Base-by-base conservation (phyloP, 2,329 filamentous ascomycete genomes). In the Aspergillus novofumigatus region DNA sequence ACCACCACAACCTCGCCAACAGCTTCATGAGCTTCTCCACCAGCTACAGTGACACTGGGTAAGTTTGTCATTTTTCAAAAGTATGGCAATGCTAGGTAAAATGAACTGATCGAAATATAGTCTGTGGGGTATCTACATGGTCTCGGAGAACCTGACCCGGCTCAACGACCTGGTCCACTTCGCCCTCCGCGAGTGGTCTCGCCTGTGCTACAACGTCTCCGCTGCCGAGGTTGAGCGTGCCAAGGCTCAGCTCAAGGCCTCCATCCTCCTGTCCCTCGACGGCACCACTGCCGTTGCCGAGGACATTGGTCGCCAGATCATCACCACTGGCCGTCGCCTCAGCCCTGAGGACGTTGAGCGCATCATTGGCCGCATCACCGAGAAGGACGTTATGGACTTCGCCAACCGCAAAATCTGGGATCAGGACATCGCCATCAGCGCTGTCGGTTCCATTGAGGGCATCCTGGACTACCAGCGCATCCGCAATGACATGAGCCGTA, bases 11-110 rank as follows among this genome's bases (percentile, higher is more conserved):
- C 77, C 86, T 99, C 62, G 94, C 94, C 78, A 99, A 96, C 83
- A 97, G 92, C 86, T 99, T 97, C 85, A 99, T 99, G 95, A 96
- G 91, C 83, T 99, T 99, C 83, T 97, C 92, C 65, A 99, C 94
- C 67, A 96, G 91, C 84, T 99, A 99, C 82, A 97, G 92, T 74
- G 94, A 99, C 78, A 99, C 94, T 76, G 94, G 92, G 92, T 96
- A 86, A 78, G 87, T 76, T 51, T 54, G 20, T 28, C 6, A 69
- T 72, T 65, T 14, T 10, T 5, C 14, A 28, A 4, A 17, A 35
- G 14, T 38, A 17, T 38, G 32, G 14, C 14, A 38, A 38, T 38
- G 14, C 32, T 11, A 17, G 44, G 23, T 9, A 44, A 26, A 17
- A 2, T 47, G 21, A 11, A 75, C 57, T 62, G 23, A 57, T 52